Base-by-base conservation (phyloP, 2,329 filamentous ascomycete species). In the Thelonectria blattea region DNA sequence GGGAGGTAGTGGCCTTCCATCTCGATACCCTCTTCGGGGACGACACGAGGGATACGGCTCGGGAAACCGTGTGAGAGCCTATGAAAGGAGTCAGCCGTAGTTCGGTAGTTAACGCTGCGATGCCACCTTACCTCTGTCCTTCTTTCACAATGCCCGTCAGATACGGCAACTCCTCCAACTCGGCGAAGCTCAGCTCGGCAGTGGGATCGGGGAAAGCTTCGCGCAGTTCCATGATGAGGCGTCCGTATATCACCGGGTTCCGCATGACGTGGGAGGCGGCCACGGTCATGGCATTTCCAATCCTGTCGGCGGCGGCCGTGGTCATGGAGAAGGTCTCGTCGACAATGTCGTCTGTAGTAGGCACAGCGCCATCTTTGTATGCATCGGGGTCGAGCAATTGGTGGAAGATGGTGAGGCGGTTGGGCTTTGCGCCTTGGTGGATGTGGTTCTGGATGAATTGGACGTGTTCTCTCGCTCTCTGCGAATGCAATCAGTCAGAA, bases 291-390 rank as follows among this genome's bases (percentile, higher is more conserved):
- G 55, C 55, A 24, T 61, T 61, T 1, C 55, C 59, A 0, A 50
- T 61, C 2, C 50, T 58, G 22, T 61, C 55, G 1, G 59, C 49
- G 5, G 59, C 59, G 15, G 59, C 59, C 4, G 55, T 61, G 22
- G 54, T 58, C 9, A 61, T 51, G 9, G 37, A n/a, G 30, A 61
- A 61, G 32, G 55, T 32, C 22, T 61, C 59, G 9, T 61, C 59
- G 3, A 58, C 55, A 0, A 61, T 30, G 12, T 53, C 55, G 10
- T 45, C 42, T 0, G 34, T 24, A 6, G 50, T 46, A 8, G 58
- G 58, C 6, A 58, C 49, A 5, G 50, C 30, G 27, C 49, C 42
- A 11, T 39, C 50, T 14, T 61, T 45, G 10, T 55, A 14, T 10
- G 47, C 56, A 12, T 62, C 37, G 15, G 51, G 51, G 15, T 62